Evolutionary conservation across 768 basidiomycete genomes (phyloP).

Genomic region (Naganishia kalamii): DNA sequence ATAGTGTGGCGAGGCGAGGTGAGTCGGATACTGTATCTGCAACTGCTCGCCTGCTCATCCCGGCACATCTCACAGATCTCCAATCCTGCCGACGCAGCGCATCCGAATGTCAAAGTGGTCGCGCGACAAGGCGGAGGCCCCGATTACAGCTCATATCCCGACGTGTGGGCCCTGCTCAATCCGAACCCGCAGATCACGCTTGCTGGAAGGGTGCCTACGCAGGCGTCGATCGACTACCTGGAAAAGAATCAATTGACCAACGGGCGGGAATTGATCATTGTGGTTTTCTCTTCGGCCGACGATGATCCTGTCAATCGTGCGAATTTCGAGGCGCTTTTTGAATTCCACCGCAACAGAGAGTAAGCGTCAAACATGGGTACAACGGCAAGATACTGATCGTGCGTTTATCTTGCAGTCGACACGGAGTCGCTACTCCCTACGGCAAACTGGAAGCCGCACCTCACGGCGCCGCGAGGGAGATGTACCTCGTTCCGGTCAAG

Average conservation of each 20-base stretch:
- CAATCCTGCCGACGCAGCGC: constrained; percentile 30
- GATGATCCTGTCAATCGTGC: constrained; percentile 24
- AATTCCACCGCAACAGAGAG: constrained; percentile 35
- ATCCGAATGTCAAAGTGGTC: constrained; percentile 11
- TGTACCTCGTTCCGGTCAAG: constrained; percentile 40
- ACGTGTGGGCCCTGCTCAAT: constrained; percentile 30
- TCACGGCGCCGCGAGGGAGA: constrained; percentile 34
- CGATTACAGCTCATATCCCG: constrained; percentile 3
- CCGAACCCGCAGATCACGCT: constrained; percentile 31
- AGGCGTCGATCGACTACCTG: constrained; percentile 30
- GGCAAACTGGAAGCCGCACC: constrained; percentile 26
- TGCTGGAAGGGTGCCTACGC: constrained; percentile 36
- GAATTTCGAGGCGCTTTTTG: constrained; percentile 30
- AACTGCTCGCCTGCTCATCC: not conserved
- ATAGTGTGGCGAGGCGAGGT: constrained; percentile 35
- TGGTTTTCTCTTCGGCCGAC: constrained; percentile 31
- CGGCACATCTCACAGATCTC: constrained; percentile 24
- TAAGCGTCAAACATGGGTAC: constrained; percentile 32
- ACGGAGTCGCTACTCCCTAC: constrained; percentile 37
- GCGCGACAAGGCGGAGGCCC: constrained; percentile 22
- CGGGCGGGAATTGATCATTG: constrained; percentile 33
- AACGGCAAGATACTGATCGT: not conserved
- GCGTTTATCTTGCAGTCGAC: constrained; percentile 30
- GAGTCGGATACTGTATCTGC: not conserved
- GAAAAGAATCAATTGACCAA: constrained; percentile 25